Evolutionary conservation across 495 filamentous ascomycete species (phyloP), one percentile per base, ranked within the genome.

Genomic region (Oidiodendron maius): DNA sequence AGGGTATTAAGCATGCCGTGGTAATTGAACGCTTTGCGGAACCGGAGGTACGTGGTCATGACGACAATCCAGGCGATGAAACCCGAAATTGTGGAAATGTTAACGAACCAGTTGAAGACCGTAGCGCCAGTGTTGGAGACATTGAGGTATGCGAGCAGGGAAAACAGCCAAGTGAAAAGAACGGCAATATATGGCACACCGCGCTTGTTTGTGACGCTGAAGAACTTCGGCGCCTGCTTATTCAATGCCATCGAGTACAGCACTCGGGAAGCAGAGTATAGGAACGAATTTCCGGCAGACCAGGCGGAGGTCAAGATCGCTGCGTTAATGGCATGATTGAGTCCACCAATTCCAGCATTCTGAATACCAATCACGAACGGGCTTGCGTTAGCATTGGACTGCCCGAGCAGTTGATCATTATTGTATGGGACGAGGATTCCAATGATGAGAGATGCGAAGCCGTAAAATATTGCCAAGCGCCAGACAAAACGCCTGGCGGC

Each of bases 101-200:
- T 81, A 40, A 80, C 66, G 39, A 83, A 75, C 80, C 81, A 83
- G 53, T 18, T 71, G 64, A 95, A 95, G 3, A 96, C 86, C 0
- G 65, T 70, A 38, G 72, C 72, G 0, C 85, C 78, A 57, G 79
- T 79, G 56, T 72, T 77, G 40, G 76, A 72, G 1, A 86, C 83
- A 64, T 89, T 94, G 74, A 95, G 80, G 68, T 81, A 91, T 6
- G 85, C 87, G 9, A 93, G 74, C 1, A 81, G 69, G 16, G 73
- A 75, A 58, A 94, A 80, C 0, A 74, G 5, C 2, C 86, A 68
- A 10, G 78, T 81, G 0, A 80, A 55, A 0, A 60, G 68, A 17
- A 95, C 78, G 1, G 87, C 77, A 39, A 75, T 77, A 46, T 85
- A 71, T 3, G 89, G 76, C 2, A 78, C 74, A 13, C 71, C 71